A percentile compares a stretch with the other conserved stretches of the same genome.
Conservation (phyloP, 2,329 filamentous ascomycete species). For the Fusarium subglutinans region DNA sequence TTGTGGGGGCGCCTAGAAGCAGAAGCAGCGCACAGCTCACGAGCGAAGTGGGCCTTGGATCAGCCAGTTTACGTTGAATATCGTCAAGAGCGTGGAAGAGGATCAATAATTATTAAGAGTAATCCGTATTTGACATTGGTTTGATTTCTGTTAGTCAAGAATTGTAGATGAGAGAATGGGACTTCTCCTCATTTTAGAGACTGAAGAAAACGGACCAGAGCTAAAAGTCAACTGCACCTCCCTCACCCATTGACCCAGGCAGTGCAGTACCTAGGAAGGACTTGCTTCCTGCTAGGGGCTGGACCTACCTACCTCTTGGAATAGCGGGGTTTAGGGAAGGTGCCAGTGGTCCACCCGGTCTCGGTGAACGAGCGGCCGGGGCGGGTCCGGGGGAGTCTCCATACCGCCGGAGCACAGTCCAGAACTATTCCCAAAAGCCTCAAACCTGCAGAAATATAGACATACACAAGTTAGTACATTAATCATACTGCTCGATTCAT, state of each 20-base stretch:
- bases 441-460: neutral
- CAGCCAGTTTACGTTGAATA: conserved; percentile 23
- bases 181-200: neutral
- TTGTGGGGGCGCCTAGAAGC: conserved; percentile 4
- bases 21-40: conserved; percentile 14
- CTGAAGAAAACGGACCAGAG: conserved; percentile 10
- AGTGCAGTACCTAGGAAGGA: neutral
- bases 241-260: neutral
- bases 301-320: neutral
- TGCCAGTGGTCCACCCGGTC: conserved; percentile 14
- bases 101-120: neutral
- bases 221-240: neutral
- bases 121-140: neutral
- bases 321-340: conserved; percentile 32
- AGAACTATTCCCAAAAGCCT: neutral
- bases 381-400: conserved; percentile 22
- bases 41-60: conserved; percentile 27
- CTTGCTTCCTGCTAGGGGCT: neutral
- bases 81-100: neutral
- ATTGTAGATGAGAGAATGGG: neutral
- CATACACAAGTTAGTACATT: neutral
- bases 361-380: conserved; percentile 26
- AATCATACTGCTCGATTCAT: neutral
- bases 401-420: conserved; percentile 2
- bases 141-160: neutral